Evolutionary conservation across 2,329 filamentous ascomycete genomes (phyloP), one percentile per base, ranked within the genome.

Genomic region (Aspergillus intermedius): DNA sequence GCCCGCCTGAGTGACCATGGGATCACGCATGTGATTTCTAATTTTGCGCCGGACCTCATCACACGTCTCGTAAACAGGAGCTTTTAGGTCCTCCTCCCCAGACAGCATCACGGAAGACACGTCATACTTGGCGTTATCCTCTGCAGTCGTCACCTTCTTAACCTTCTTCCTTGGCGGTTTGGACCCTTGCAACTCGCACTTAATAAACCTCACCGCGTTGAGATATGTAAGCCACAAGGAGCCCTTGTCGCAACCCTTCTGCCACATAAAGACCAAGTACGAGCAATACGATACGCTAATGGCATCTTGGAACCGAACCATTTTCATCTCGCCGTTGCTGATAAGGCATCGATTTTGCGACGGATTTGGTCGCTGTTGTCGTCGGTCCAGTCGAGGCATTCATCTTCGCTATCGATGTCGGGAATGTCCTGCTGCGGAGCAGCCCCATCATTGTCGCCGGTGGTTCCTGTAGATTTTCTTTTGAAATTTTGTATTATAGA

Each of bases 21-120:
- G 67, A 42, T 74, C 67, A n/a, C 64, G 60, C 8, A 83, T 66
- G 50, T 77, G 65, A 1, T 72, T 71, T 22, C 69, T 69, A 56
- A 83, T 81, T 67, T 83, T 82, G 59, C 69, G 73, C 42, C 80
- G 75, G 12, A 83, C 60, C 45, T 78, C 77, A 54, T 82, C 75
- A 63, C 79, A 83, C 4, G 75, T 78, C 52, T 83, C 79, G 57
- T 68, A 82, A 28, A 83, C 65, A 1, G 66, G 63, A 5, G 82
- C n/a, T 77, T 0, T 49, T 56, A 30, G 68, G 0, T 62, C 57
- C 0, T 71, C 71, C 60, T 83, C 79, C 10, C 75, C 74, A 0
- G 68, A 63, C 0, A 83, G 67, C 7, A 60, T 45, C 23, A 81
- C 61, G 13, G 54, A 63, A 30, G 67, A 64, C 17, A 78, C 65